Conservation (phyloP, 208 protist species). For the Leishmania tropica region DNA sequence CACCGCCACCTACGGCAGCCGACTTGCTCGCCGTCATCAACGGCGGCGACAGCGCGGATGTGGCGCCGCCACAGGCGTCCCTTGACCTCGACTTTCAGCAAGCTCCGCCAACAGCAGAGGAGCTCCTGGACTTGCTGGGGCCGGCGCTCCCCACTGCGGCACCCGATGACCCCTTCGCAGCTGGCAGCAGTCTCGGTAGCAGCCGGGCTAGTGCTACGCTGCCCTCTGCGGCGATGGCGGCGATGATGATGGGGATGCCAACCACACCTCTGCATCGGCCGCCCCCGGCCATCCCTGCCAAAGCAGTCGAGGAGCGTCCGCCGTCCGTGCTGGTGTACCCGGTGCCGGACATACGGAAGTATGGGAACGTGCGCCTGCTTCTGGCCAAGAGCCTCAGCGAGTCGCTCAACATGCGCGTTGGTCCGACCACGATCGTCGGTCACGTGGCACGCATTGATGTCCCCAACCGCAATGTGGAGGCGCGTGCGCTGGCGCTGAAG, state of each 20-base stretch:
- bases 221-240: conserved; percentile 1
- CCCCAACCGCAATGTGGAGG: conserved; percentile 83
- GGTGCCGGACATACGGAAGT: conserved; percentile 55
- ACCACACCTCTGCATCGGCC: conserved; percentile 54
- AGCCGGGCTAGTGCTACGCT: background rate
- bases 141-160: background rate
- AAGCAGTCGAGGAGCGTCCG: conserved; percentile 61
- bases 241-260: conserved; percentile 1
- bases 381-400: conserved; percentile 85
- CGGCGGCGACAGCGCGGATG: background rate
- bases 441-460: conserved; percentile 82
- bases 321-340: conserved; percentile 88
- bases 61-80: background rate
- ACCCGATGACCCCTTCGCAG: background rate
- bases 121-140: conserved; percentile 73
- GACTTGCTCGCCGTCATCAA: conserved; percentile 33
- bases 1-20: conserved; percentile 20
- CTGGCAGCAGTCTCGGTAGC: background rate
- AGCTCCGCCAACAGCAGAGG: conserved; percentile 44
- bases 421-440: conserved; percentile 84
- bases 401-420: conserved; percentile 78
- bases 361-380: conserved; percentile 68
- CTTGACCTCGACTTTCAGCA: conserved; percentile 5
- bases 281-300: conserved; percentile 77
- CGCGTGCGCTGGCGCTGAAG: conserved; percentile 76